Evolutionary conservation across 306 rosid species (phyloP), one percentile per base, ranked within the genome.

Genomic region (Cajanus cajan): DNA sequence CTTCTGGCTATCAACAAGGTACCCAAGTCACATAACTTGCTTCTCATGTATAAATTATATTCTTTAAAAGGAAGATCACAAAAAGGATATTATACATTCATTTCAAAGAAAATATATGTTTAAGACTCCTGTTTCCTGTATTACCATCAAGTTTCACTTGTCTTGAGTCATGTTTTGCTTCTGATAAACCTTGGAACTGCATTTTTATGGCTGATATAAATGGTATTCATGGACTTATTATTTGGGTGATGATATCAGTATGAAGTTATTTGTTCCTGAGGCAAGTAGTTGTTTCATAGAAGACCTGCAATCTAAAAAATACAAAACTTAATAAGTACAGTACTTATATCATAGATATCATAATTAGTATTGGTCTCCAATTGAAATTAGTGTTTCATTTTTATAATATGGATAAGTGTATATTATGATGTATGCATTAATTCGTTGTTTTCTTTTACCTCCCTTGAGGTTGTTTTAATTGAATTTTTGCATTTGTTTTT

Each of bases 1-100:
- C 98, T 11, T 89, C 96, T 75, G 97, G 91, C 80, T 90, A 89
- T 84, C 97, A 90, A 63, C 94, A 90, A 66, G 97, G 97, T 90
- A 76, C 8, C 22, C 11, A 58, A 41, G 52, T 87, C 50, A 15
- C 45, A 81, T 0, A 4, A 25, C 58, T 39, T 74, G 52, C 59
- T 44, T 54, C 63, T 58, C 24, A 47, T 48, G 13, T 78, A 40
- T 80, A 74, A 79, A 55, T 58, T 68, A 39, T 41, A 12, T 45
- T 74, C 15, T 65, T 41, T 43, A 33, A 54, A 14, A 13, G 19
- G 24, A 52, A 48, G 33, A 51, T 40, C 11, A 21, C 21, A n/a
- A 34, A n/a, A 18, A 64, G 1, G 19, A 33, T 25, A 19, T 36
- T 40, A 18, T 21, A 18, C 43, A 52, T 64, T 44, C 48, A 51